These are phyloP conservation scores for Scheffersomyces illinoinensis DNA, from an alignment of 1,139 yeast species.

Conservation along the genomic window DNA sequence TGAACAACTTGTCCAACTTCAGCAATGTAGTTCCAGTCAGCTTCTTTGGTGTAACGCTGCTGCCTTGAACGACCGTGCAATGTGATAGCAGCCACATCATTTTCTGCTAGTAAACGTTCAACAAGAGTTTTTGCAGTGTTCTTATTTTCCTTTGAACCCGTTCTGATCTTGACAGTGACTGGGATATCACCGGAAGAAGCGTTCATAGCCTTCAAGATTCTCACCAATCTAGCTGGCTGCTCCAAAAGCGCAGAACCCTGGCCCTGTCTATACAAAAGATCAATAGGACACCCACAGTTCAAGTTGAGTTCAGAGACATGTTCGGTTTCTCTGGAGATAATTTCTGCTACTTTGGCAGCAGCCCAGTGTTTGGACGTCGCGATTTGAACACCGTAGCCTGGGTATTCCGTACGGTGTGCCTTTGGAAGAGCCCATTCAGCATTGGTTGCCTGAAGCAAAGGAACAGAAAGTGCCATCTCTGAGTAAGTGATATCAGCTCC, in stretches of 20 bases:
- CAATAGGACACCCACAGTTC: constrained; percentile 98
- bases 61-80: constrained; percentile 95
- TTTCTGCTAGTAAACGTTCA: constrained; percentile 67
- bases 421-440: constrained; percentile 98
- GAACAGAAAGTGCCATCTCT: constrained; percentile 91
- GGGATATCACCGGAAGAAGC: constrained; percentile 88
- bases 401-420: constrained; percentile 78
- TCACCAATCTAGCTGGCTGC: constrained; percentile 76
- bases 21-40: constrained; percentile 89
- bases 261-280: constrained; percentile 85
- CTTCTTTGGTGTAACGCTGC: constrained; percentile 87
- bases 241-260: constrained; percentile 95
- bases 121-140: constrained; percentile 83
- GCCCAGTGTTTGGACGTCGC: constrained; percentile 94
- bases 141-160: constrained; percentile 83
- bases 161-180: constrained; percentile 86
- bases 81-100: constrained; percentile 88
- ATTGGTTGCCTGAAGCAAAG: constrained; percentile 84
- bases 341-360: constrained; percentile 88
- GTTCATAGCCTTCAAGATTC: constrained; percentile 86
- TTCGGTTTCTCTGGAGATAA: constrained; percentile 55
- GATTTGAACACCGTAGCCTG: constrained; percentile 91
- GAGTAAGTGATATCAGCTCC: constrained; percentile 95
- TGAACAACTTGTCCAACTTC: constrained; percentile 72
- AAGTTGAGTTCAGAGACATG: constrained; percentile 77